These are phyloP conservation scores for Trichoderma citrinoviride DNA, from an alignment of 2,329 filamentous ascomycete genomes.

Conservation along the genomic window DNA sequence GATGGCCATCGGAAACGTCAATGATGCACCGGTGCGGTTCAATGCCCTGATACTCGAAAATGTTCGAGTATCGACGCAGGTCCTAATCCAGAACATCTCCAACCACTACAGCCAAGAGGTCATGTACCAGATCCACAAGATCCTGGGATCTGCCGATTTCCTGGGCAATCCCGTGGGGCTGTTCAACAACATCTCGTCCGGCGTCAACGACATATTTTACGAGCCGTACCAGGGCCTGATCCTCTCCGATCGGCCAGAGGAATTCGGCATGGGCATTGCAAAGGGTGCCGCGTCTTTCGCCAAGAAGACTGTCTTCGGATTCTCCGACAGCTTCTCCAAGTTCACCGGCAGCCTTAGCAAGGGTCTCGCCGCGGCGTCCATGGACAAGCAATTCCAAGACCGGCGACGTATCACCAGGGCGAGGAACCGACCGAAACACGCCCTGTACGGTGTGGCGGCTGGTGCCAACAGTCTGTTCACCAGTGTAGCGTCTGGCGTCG, in stretches of 20 bases:
- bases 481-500: conserved; percentile 89
- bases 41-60: conserved; percentile 96
- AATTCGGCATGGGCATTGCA: conserved; percentile 90
- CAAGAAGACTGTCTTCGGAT: conserved; percentile 97
- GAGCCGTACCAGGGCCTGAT: conserved; percentile 98
- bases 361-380: conserved; percentile 87
- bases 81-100: conserved; percentile 80
- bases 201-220: conserved; percentile 97
- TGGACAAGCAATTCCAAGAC: conserved; percentile 99
- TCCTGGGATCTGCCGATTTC: conserved; percentile 95
- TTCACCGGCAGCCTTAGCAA: conserved; percentile 97
- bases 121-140: conserved; percentile 93
- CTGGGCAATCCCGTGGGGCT: conserved; percentile 94
- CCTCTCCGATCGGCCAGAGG: conserved; percentile 91
- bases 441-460: conserved; percentile 90
- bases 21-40: conserved; percentile 90
- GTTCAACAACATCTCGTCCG: conserved; percentile 97
- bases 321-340: conserved; percentile 96
- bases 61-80: conserved; percentile 80
- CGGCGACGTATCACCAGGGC: conserved; percentile 89
- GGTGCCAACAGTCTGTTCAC: conserved; percentile 94
- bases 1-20: conserved; percentile 99
- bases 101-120: conserved; percentile 97
- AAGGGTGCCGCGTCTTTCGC: conserved; percentile 96
- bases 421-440: conserved; percentile 93